Percentiles rank a stretch among this genome's conserved stretches.
Evolutionary conservation across 108 stramenopile genomes (phyloP).

Genomic region (Discostella pseudostelligera): DNA sequence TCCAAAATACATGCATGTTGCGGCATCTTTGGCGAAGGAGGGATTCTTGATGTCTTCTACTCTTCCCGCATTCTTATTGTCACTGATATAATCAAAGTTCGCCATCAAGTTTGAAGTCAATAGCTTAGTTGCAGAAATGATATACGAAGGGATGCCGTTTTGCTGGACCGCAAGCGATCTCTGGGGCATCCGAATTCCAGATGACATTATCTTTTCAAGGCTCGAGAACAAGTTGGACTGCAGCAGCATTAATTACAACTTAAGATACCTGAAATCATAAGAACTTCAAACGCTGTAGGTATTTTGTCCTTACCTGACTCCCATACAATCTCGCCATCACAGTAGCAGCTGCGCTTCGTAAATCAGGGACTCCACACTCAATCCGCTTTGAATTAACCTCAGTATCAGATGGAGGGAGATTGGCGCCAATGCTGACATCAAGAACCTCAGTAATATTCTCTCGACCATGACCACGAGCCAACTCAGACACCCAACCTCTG

Average conservation of each 20-base stretch:
- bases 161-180: slow-evolving; percentile 42
- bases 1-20: slow-evolving; percentile 71
- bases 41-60: background rate
- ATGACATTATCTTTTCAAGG: slow-evolving; percentile 53
- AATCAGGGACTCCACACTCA: slow-evolving; percentile 69
- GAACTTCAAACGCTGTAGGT: background rate
- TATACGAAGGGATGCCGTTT: slow-evolving; percentile 47
- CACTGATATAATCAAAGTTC: slow-evolving; percentile 34
- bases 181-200: slow-evolving; percentile 51
- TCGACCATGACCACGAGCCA: slow-evolving; percentile 85
- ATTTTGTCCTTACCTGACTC: slow-evolving; percentile 26
- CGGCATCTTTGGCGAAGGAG: slow-evolving; percentile 18
- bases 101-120: slow-evolving; percentile 48
- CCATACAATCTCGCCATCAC: slow-evolving; percentile 70
- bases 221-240: slow-evolving; percentile 53
- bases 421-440: slow-evolving; percentile 37
- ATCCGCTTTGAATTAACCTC: slow-evolving; percentile 47
- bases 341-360: slow-evolving; percentile 61
- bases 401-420: background rate
- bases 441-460: slow-evolving; percentile 94
- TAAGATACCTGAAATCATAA: background rate
- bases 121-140: slow-evolving; percentile 42
- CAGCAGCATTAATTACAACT: background rate
- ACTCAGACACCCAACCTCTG: slow-evolving; percentile 92
- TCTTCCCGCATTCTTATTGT: background rate